Evolutionary conservation across 345 rosid species (phyloP).

Genomic region (Rhizophora apiculata): DNA sequence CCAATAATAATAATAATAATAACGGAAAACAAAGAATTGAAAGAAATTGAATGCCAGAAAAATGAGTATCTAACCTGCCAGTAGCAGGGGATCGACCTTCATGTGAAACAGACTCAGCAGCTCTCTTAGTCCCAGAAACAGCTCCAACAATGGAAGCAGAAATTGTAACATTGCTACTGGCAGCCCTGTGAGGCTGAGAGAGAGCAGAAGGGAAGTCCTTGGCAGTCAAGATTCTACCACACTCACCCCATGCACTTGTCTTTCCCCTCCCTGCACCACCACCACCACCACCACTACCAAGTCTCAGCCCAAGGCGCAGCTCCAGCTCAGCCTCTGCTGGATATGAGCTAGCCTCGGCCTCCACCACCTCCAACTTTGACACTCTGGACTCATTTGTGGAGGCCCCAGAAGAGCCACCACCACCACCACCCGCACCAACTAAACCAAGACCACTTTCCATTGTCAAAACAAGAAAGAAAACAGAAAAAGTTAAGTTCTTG

Average conservation of each 20-base stretch:
- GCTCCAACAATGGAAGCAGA: conserved; percentile 25
- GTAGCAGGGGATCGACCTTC: conserved; percentile 63
- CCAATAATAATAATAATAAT: no score
- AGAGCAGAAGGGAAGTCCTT: conserved; percentile 61
- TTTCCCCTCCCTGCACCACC: conserved; percentile 28
- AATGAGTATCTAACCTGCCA: conserved; percentile 38
- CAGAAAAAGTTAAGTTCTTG: not conserved
- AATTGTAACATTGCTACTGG: conserved; percentile 4
- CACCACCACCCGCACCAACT: conserved; percentile 23
- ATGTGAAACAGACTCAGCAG: conserved; percentile 62
- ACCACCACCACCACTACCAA: conserved; percentile 43
- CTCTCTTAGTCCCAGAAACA: conserved; percentile 61
- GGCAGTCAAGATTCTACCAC: conserved; percentile 74
- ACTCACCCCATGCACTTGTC: conserved; percentile 58
- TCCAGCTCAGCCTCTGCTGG: conserved; percentile 59
- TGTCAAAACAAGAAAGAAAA: conserved; percentile 11
- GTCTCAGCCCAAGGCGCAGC: conserved; percentile 66
- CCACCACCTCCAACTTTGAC: conserved; percentile 35
- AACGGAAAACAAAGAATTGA: not conserved
- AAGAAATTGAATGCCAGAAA: not conserved
- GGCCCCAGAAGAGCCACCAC: conserved; percentile 24
- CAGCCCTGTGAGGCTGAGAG: conserved; percentile 24
- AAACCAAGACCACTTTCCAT: conserved; percentile 41
- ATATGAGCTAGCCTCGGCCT: conserved; percentile 39
- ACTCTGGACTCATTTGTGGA: conserved; percentile 33